Evolutionary conservation across 1,139 yeast genomes (phyloP).

Genomic region (Protomyces macrosporus): DNA sequence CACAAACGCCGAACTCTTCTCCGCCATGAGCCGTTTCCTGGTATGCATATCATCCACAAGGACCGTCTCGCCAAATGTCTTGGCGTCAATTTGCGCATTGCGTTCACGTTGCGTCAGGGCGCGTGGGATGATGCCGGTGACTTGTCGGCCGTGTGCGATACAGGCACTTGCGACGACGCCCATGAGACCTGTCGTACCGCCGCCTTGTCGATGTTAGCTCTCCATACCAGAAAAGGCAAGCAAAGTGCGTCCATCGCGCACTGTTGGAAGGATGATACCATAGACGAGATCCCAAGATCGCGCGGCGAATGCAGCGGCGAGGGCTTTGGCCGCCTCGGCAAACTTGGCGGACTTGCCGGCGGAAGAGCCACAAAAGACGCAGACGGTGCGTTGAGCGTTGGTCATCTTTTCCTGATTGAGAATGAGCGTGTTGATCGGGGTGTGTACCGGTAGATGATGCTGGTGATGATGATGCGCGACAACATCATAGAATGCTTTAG

Average conservation of each 20-base stretch:
- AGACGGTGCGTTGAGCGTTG: slow-evolving; percentile 3
- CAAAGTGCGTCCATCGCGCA: too few species aligned
- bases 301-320: slow-evolving; percentile 9
- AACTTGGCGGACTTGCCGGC: slow-evolving; percentile 16
- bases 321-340: slow-evolving; percentile 13
- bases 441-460: neutral
- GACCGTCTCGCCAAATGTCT: slow-evolving; percentile 71
- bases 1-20: slow-evolving; percentile 77
- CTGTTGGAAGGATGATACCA: slow-evolving; percentile 45
- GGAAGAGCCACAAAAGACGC: slow-evolving; percentile 26
- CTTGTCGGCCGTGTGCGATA: slow-evolving; percentile 57
- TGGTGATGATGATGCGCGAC: too few species aligned
- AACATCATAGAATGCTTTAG: too few species aligned
- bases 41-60: slow-evolving; percentile 88
- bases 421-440: neutral
- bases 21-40: slow-evolving; percentile 79
- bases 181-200: slow-evolving; percentile 77
- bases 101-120: slow-evolving; percentile 76
- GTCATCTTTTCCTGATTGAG: neutral
- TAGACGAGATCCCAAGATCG: slow-evolving; percentile 50
- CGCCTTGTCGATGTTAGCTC: slow-evolving; percentile 37
- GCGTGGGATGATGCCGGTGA: slow-evolving; percentile 80
- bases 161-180: slow-evolving; percentile 76
- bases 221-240: neutral
- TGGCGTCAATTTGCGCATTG: slow-evolving; percentile 50